Evolutionary conservation across 2,329 filamentous ascomycete species (phyloP), one percentile per base, ranked within the genome.

Genomic region (Trichoderma brevicompactum): DNA sequence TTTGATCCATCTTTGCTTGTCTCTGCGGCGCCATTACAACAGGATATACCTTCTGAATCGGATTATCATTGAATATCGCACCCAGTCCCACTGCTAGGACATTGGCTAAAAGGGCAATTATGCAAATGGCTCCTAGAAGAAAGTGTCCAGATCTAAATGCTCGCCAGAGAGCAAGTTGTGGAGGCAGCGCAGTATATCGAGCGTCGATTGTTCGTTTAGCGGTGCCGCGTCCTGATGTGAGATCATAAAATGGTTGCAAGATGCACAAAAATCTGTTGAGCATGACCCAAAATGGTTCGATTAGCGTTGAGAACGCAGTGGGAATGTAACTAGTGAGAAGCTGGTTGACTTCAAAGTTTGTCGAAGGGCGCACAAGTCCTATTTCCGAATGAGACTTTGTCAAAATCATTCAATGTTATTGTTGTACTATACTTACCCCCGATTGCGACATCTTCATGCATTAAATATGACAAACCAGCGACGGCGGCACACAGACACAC

Each of bases 261-360:
- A 87, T 70, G 46, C 84, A 87, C 0, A 87, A 68, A 0, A 83
- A 62, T 0, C 86, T 77, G 48, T 86, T 88, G 0, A 89, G 65
- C 0, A 87, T 69, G 0, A 86, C 73, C 82, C 86, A 87, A 1
- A 84, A 78, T 0, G 86, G 85, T 41, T 89, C 86, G 0, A 87
- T 75, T 0, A 87, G 60, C 0, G 86, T 88, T 0, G 85, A 82
- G 3, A 88, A 74, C 0, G 79, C 76, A 0, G 84, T 87, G 0
- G 86, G 86, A 0, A 87, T 72, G 55, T 87, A 87, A 7, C 79
- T 81, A 7, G 80, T 76, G 0, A 82, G 38, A 0, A 82, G 43
- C 4, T 80, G 77, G 0, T 76, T 64, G 0, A 82, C 72, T 5
- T 77, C 74, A 1, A 77, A 76, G 7, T 71, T 78, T 0, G 68